Conservation (phyloP, 2,329 filamentous ascomycete species). For the Exophiala viscosa region DNA sequence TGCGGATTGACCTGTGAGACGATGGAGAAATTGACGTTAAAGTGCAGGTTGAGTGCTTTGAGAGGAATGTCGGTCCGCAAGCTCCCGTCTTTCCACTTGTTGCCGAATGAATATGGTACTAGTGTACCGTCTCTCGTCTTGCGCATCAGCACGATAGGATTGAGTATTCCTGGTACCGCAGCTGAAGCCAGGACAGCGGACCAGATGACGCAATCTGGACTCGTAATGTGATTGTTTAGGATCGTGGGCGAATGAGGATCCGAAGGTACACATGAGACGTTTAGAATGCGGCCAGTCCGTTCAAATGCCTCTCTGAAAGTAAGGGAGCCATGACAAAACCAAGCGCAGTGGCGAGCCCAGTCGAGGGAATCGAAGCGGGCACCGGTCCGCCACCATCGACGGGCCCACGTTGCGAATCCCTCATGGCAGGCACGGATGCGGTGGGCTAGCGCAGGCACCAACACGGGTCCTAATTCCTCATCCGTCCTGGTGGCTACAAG, state of each 20-base stretch:
- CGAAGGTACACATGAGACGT: conserved; percentile 91
- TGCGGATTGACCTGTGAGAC: conserved; percentile 88
- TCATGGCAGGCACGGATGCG: conserved; percentile 85
- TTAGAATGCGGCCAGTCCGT: conserved; percentile 87
- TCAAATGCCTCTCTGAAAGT: conserved; percentile 95
- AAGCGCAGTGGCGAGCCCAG: conserved; percentile 79
- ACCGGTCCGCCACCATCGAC: conserved; percentile 86
- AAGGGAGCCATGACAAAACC: conserved; percentile 87
- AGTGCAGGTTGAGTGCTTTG: conserved; percentile 89
- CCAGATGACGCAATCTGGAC: conserved; percentile 97
- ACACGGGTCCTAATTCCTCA: conserved; percentile 77
- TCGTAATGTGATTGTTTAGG: conserved; percentile 90
- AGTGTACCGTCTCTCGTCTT: conserved; percentile 74
- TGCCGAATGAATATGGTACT: conserved; percentile 88
- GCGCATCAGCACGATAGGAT: conserved; percentile 89
- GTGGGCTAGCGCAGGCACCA: conserved; percentile 81
- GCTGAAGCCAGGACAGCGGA: conserved; percentile 92
- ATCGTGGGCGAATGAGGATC: conserved; percentile 92
- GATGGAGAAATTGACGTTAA: conserved; percentile 97
- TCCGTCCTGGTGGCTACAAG: conserved; percentile 86
- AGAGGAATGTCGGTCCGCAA: conserved; percentile 92
- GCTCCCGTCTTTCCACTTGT: conserved; percentile 98
- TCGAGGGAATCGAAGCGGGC: conserved; percentile 91
- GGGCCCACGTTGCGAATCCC: conserved; percentile 68
- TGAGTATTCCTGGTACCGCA: conserved; percentile 91